Base-by-base conservation (phyloP, 352 stramenopile genomes). In the Phytopythium oedochilum region DNA sequence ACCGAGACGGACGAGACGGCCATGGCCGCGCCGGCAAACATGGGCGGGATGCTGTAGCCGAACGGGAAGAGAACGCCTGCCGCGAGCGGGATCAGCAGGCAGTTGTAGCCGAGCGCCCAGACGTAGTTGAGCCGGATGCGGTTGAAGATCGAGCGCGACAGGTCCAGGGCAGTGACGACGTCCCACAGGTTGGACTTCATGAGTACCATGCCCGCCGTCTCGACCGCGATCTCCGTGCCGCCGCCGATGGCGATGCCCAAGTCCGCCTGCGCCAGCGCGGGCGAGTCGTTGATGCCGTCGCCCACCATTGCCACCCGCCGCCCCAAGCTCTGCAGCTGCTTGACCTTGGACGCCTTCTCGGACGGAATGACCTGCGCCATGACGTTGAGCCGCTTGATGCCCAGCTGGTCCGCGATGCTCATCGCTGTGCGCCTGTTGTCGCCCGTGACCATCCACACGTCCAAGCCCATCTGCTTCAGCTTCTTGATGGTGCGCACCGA, bases 401-500 rank as follows among this genome's bases (percentile, higher is more conserved):
- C 93, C 29, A 99, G 70, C 44, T 97, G 76, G 26, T 90, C 67
- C 2, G 96, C 97, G 62, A 99, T 94, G 11, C 87, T 90, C 59
- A 86, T 68, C 20, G 97, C 97, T 12, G 97, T 99, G 25, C 88
- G 75, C 22, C 69, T 64, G 71, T 99, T 99, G 71, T 99, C 97
- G 22, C 97, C 97, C n/a, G 97, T 99, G n/a, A 99, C 73, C 95
- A 99, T 99, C 86, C 92, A 98, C 17, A 99, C 89, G 29, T 98
- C 85, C 29, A 99, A 73, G 2, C 89, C 88, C 73, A 97, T 96
- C 35, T 93, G 55, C 54, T 91, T 76, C 35, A 99, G 78, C 65
- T 94, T 92, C 55, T 75, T 86, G 6, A 99, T 75, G 26, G 94
- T 96, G 40, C 83, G 73, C 39, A 88, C 78, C 9, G 96, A 95